Evolutionary conservation across 1,139 yeast genomes (phyloP), one percentile per base, ranked within the genome.

Genomic region (Sugiyamaella novakii): DNA sequence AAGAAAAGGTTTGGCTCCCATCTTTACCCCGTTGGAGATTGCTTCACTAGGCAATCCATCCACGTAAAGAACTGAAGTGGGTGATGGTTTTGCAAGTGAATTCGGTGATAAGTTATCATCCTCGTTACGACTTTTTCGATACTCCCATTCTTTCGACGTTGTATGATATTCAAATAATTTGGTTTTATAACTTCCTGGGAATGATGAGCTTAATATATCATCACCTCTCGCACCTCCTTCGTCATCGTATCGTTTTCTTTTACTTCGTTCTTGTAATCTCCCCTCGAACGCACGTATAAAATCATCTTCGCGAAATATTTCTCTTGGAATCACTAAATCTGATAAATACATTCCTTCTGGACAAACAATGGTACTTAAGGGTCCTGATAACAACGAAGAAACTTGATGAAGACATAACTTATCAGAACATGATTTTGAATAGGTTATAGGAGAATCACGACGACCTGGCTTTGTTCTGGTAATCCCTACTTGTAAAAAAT

Each of bases 381-480:
- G 62, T 2, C 81, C 67, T 54, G 77, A 79, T 33, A 83, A 66
- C 2, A 87, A 51, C 0, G 96, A 89, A 0, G 76, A 72, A 31
- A 72, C 69, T 62, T 87, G 96, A 49, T 77, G 75, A 43, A 83
- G 52, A 35, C 87, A 76, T 24, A 91, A 63, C 61, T 91, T 91
- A 64, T 91, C 98, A 0, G 95, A 81, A 64, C 98, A 91, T 0
- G 96, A 87, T 62, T 89, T 91, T 36, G 95, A 85, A 36, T 76
- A 66, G 0, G 95, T 79, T 2, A 81, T 55, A 1, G 77, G 73
- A 2, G 96, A 84, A 62, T 91, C 97, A 14, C 74, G 65, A 47
- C 97, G 68, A 1, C 98, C 98, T 0, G 98, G 98, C 62, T 91
- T 91, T 0, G 97, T 91, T 54, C 98, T 72, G 0, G 89, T 89